Percentiles rank a stretch among this genome's conserved stretches.
Evolutionary conservation across 116 monocot genomes (phyloP).

Genomic region (Iris pallida): DNA sequence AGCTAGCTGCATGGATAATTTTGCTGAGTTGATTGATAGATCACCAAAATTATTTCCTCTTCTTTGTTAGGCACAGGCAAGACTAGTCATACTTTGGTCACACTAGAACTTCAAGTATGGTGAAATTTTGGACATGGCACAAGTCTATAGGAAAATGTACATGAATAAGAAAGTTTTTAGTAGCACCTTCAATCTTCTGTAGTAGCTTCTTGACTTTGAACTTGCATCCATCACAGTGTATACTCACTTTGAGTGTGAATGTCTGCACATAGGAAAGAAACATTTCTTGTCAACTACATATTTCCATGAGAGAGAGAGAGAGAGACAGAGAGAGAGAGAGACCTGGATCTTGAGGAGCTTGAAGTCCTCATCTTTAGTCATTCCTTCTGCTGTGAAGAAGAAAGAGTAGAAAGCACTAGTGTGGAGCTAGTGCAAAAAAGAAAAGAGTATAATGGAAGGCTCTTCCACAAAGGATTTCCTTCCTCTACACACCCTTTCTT

Average conservation of each 20-base stretch:
- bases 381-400: conserved; percentile 6
- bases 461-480: no score
- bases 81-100: no score
- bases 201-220: conserved; percentile 36
- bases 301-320: conserved; percentile 1
- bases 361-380: conserved; percentile 50
- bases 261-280: conserved; percentile 17
- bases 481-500: no score
- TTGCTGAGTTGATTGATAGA: neutral
- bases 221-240: conserved; percentile 46
- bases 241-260: conserved; percentile 31
- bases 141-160: neutral
- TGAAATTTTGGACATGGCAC: neutral
- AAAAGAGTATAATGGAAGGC: neutral
- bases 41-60: neutral
- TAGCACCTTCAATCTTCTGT: conserved; percentile 40
- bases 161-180: neutral
- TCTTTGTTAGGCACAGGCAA: neutral
- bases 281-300: neutral
- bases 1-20: neutral
- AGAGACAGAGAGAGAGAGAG: conserved; percentile 2
- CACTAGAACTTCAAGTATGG: neutral
- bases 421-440: neutral
- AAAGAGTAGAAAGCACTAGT: conserved; percentile 2
- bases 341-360: conserved; percentile 59